Conservation (phyloP, 331 rosid species). For the Quercus tomentella region DNA sequence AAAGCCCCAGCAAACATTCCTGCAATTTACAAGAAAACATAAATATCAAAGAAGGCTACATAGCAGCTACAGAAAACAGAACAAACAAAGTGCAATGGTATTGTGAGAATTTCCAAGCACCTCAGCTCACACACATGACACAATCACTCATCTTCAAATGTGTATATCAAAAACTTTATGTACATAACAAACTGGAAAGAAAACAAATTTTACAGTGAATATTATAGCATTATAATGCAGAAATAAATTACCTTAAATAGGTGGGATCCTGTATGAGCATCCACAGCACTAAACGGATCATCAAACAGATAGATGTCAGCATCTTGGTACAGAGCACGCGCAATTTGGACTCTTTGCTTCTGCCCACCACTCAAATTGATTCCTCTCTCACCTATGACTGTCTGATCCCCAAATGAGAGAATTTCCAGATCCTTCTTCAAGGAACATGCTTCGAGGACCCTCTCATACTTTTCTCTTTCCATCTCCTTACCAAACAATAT, state of each 20-base stretch:
- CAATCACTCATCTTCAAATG: too few relatives aligned
- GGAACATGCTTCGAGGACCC: conserved; percentile 71
- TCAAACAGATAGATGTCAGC: conserved; percentile 76
- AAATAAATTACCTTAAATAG: conserved; percentile 59
- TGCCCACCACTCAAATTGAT: conserved; percentile 92
- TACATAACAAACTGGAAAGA: too few relatives aligned
- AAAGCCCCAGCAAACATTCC: conserved; percentile 50
- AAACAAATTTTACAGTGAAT: too few relatives aligned
- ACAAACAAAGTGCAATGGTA: too few relatives aligned
- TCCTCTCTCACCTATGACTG: conserved; percentile 80
- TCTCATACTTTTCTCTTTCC: conserved; percentile 65
- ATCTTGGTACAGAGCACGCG: conserved; percentile 75
- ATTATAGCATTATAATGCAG: not conserved
- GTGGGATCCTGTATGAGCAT: conserved; percentile 93
- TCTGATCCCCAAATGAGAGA: conserved; percentile 78
- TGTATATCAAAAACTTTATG: too few relatives aligned
- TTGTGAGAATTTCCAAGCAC: too few relatives aligned
- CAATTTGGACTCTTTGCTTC: conserved; percentile 82
- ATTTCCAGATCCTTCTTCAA: conserved; percentile 65
- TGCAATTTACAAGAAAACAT: conserved; percentile 1
- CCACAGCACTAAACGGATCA: conserved; percentile 88
- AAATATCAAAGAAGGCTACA: not conserved
- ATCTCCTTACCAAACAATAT: conserved; percentile 70
- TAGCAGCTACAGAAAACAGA: not conserved
- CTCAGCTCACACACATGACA: too few relatives aligned